Conservation (phyloP, 345 rosid genomes). For the Angophora floribunda region DNA sequence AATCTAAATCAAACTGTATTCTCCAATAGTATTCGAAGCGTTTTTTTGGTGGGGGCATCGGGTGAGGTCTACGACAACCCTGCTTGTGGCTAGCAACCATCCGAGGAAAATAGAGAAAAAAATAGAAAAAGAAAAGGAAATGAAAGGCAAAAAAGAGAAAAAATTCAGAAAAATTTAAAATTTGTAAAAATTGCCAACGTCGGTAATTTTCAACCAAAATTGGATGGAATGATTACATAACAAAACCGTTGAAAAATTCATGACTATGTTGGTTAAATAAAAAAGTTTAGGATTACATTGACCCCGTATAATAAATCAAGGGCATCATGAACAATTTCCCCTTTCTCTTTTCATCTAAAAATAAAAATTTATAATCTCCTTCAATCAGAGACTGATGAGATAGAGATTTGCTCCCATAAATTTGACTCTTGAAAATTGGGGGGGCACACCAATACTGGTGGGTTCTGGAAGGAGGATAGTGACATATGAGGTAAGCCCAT, state of each 20-base stretch:
- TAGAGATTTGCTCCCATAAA: background rate
- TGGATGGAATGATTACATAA: background rate
- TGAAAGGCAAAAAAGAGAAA: background rate
- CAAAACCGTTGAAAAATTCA: accelerated
- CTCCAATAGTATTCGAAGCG: background rate
- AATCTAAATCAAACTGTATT: background rate
- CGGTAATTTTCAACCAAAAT: background rate
- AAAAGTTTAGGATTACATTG: background rate
- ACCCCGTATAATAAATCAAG: accelerated
- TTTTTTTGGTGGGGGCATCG: background rate
- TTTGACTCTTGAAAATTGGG: no score
- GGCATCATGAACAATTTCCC: background rate
- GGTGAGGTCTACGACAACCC: background rate
- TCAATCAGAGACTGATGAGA: background rate
- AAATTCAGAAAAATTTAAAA: background rate
- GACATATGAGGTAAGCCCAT: background rate
- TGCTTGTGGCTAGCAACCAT: background rate
- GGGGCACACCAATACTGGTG: background rate
- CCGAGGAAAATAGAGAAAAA: no score
- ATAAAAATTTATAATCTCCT: background rate
- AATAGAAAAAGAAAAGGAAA: background rate
- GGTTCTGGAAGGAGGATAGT: background rate
- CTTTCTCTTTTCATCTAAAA: background rate
- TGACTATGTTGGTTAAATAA: background rate
- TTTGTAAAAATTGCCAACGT: background rate